Conservation (phyloP, 2,329 filamentous ascomycete genomes). For the Fusarium virguliforme region DNA sequence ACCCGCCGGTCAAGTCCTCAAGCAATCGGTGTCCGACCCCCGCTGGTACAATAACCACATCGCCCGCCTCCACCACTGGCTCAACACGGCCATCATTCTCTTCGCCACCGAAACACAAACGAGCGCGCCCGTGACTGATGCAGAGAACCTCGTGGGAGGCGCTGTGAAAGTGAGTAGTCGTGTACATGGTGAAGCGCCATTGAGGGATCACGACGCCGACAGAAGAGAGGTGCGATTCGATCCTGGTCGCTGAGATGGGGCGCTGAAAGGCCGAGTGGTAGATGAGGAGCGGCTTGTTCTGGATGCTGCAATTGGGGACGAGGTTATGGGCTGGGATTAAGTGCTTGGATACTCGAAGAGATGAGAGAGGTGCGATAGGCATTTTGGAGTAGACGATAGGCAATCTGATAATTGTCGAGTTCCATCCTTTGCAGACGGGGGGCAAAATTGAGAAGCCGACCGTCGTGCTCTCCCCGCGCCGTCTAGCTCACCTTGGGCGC, state of each 20-base stretch:
- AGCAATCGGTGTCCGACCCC: slow-evolving; percentile 76
- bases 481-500: no score
- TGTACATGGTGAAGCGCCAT: slow-evolving; percentile 81
- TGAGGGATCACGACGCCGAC: slow-evolving; percentile 73
- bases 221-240: slow-evolving; percentile 70
- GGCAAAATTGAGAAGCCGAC: no score
- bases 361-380: slow-evolving; percentile 54
- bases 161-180: slow-evolving; percentile 76
- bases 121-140: slow-evolving; percentile 71
- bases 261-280: slow-evolving; percentile 72
- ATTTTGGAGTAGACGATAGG: not conserved
- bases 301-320: slow-evolving; percentile 77
- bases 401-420: not conserved
- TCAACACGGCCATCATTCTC: slow-evolving; percentile 72
- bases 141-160: slow-evolving; percentile 78
- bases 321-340: slow-evolving; percentile 71
- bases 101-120: slow-evolving; percentile 77
- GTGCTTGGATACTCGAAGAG: slow-evolving; percentile 71
- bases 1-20: slow-evolving; percentile 68
- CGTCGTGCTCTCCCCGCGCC: no score
- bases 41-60: slow-evolving; percentile 77
- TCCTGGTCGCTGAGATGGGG: slow-evolving; percentile 62
- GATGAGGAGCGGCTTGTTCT: slow-evolving; percentile 75
- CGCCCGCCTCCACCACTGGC: slow-evolving; percentile 69
- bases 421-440: no score